Evolutionary conservation across 2,329 filamentous ascomycete species (phyloP), one percentile per base, ranked within the genome.

Genomic region (Penicillium sp.): DNA sequence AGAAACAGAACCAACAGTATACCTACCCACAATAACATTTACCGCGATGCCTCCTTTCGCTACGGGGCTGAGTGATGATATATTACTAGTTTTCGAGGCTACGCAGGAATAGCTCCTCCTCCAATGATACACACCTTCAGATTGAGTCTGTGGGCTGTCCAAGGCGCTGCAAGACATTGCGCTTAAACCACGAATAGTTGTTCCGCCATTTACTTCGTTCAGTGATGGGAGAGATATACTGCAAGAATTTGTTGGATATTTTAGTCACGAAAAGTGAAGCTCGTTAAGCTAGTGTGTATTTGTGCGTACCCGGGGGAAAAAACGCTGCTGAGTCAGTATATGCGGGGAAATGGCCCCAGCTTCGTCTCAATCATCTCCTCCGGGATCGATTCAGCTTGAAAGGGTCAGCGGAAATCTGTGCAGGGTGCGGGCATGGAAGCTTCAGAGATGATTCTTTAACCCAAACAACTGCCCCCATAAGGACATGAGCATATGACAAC

Each of bases 1-100:
- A n/a, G n/a, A n/a, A n/a, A n/a, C n/a, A n/a, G n/a, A n/a, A n/a
- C n/a, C n/a, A n/a, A n/a, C n/a, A n/a, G n/a, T n/a, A n/a, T n/a
- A n/a, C n/a, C n/a, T n/a, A n/a, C n/a, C n/a, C n/a, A n/a, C n/a
- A n/a, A n/a, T n/a, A n/a, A n/a, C n/a, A n/a, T n/a, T n/a, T n/a
- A n/a, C n/a, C 22, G 70, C 70, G 14, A 75, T 73, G 3, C 70
- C 72, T 1, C 63, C 69, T 64, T 73, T 73, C 14, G 68, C 64
- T 36, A 68, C 69, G 37, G 66, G 53, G 50, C 61, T 65, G 3
- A 74, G 60, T 24, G 62, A 60, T 9, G 58, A 60, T 9, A 57
- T 54, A 22, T 54, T 46, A 37, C 55, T 44, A 6, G 36, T 22
- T 7, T 11, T 22, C 13, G 53, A 31, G 3, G 44, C 24, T 27